Evolutionary conservation across 768 basidiomycete species (phyloP).

Genomic region (Suillus paluster): DNA sequence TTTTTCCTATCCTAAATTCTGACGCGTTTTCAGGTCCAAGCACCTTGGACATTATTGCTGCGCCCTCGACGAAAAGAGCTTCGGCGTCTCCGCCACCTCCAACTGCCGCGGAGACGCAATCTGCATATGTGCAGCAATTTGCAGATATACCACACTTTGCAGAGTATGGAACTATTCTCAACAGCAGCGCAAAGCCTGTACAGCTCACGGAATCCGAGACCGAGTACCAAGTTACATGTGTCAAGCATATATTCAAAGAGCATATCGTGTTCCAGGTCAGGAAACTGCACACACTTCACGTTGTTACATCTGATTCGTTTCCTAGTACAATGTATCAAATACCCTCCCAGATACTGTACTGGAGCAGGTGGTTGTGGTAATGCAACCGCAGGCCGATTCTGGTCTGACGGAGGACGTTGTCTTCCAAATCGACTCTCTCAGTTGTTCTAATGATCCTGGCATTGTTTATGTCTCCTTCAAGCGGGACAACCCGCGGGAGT

Average conservation of each 20-base stretch:
- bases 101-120: conserved; percentile 87
- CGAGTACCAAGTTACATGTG: conserved; percentile 95
- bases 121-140: conserved; percentile 85
- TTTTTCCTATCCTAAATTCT: conserved; percentile 17
- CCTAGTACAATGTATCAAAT: conserved; percentile 95
- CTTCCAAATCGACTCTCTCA: conserved; percentile 77
- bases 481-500: conserved; percentile 75
- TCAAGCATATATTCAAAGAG: conserved; percentile 96
- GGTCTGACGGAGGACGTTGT: conserved; percentile 94
- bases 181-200: conserved; percentile 77
- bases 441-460: conserved; percentile 73
- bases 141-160: conserved; percentile 85
- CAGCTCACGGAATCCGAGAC: conserved; percentile 97
- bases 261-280: conserved; percentile 96
- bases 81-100: conserved; percentile 70
- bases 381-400: conserved; percentile 78
- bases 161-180: conserved; percentile 84
- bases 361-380: conserved; percentile 92
- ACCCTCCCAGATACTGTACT: conserved; percentile 95
- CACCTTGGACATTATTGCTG: conserved; percentile 82
- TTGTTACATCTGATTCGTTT: conserved; percentile 14
- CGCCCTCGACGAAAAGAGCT: conserved; percentile 62
- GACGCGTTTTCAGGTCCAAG: conserved; percentile 66
- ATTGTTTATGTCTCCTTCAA: conserved; percentile 94
- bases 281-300: conserved; percentile 3